These are phyloP conservation scores for Diaporthe australafricana DNA, from an alignment of 2,329 filamentous ascomycete genomes.

Conservation along the genomic window DNA sequence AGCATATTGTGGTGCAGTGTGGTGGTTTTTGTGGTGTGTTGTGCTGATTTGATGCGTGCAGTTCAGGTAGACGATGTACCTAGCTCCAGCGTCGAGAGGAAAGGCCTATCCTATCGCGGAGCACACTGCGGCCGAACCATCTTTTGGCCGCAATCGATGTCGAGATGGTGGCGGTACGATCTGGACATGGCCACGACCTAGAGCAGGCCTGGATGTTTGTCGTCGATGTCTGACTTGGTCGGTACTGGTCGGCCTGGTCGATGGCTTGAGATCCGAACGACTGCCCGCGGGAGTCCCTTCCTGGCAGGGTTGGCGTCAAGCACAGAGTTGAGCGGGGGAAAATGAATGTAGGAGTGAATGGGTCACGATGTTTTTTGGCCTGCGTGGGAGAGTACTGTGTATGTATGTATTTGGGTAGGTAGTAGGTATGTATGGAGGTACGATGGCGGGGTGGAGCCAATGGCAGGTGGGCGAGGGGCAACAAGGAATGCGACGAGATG, in stretches of 20 bases:
- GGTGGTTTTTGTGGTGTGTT: not conserved
- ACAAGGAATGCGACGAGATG: constrained; percentile 12
- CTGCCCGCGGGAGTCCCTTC: not conserved
- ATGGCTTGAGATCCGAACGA: not conserved
- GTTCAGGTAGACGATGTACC: constrained; percentile 16
- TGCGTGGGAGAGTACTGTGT: not conserved
- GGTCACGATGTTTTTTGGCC: constrained; percentile 16
- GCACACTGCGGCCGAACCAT: constrained; percentile 34
- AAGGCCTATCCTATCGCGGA: constrained; percentile 33
- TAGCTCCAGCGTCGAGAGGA: constrained; percentile 5
- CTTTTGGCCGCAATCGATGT: constrained; percentile 16
- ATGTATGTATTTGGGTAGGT: too few species aligned
- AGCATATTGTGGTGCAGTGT: constrained; percentile 58
- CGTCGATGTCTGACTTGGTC: not conserved
- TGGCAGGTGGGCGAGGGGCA: constrained; percentile 12
- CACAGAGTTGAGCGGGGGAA: not conserved
- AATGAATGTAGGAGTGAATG: not conserved
- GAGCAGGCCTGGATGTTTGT: constrained; percentile 8
- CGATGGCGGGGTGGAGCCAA: constrained; percentile 13
- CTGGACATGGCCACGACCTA: constrained; percentile 22
- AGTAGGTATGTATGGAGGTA: not conserved
- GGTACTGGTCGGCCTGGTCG: not conserved
- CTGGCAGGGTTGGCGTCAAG: not conserved
- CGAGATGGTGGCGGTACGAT: constrained; percentile 25
- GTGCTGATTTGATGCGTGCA: not conserved